Percentiles rank a stretch among this genome's conserved stretches.
Evolutionary conservation across 2,329 filamentous ascomycete genomes (phyloP).

Genomic region (Trichoderma gracile): DNA sequence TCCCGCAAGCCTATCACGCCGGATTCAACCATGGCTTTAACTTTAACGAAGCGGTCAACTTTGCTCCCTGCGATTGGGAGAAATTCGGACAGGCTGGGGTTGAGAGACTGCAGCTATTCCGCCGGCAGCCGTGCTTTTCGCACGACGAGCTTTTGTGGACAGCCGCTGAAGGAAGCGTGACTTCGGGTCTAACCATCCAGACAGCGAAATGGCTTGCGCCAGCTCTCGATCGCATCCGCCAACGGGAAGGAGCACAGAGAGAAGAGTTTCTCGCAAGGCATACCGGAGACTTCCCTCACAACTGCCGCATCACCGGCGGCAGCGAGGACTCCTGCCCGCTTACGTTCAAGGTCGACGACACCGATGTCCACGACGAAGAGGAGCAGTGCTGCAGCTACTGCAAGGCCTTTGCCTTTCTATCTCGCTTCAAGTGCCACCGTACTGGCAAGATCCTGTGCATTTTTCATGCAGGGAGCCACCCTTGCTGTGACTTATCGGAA

Average conservation of each 20-base stretch:
- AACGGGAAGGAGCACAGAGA: slow-evolving; percentile 70
- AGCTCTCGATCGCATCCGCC: slow-evolving; percentile 75
- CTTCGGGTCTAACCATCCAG: slow-evolving; percentile 67
- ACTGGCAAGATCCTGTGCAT: slow-evolving; percentile 82
- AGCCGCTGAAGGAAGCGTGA: slow-evolving; percentile 75
- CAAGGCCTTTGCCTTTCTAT: slow-evolving; percentile 89
- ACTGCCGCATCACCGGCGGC: slow-evolving; percentile 49
- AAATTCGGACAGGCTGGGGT: slow-evolving; percentile 86
- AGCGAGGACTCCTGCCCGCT: slow-evolving; percentile 58
- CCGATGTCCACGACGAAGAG: slow-evolving; percentile 83
- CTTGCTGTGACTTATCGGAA: slow-evolving; percentile 74
- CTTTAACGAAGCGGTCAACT: slow-evolving; percentile 98
- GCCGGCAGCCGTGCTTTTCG: slow-evolving; percentile 92
- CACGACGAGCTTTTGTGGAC: slow-evolving; percentile 94
- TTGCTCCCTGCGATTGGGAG: slow-evolving; percentile 94
- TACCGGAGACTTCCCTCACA: slow-evolving; percentile 54
- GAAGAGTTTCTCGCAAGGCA: slow-evolving; percentile 68
- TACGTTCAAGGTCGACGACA: slow-evolving; percentile 65
- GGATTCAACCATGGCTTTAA: slow-evolving; percentile 99
- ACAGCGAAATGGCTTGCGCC: slow-evolving; percentile 95
- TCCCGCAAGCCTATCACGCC: slow-evolving; percentile 94
- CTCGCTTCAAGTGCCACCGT: slow-evolving; percentile 81
- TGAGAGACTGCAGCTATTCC: slow-evolving; percentile 80
- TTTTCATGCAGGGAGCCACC: slow-evolving; percentile 73
- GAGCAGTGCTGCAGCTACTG: slow-evolving; percentile 92